Evolutionary conservation across 1,284 basidiomycete genomes (phyloP).

Genomic region (Fomitopsis betulina): DNA sequence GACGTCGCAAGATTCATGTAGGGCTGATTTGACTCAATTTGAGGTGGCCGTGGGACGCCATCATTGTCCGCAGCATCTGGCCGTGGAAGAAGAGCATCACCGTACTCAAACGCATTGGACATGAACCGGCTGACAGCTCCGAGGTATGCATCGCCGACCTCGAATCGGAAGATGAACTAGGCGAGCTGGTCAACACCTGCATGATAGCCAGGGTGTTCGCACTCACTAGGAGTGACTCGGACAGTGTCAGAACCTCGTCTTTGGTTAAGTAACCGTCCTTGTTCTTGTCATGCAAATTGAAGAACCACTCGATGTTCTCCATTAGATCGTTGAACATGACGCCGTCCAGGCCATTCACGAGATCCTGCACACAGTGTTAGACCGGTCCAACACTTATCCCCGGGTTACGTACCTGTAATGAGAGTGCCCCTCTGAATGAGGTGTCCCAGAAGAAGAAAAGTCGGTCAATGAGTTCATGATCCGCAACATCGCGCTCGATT

Average conservation of each 20-base stretch:
- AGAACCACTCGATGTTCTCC: conserved; percentile 99
- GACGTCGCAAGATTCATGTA: conserved; percentile 85
- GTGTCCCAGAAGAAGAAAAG: conserved; percentile 92
- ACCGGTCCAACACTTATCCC: not conserved
- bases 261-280: conserved; percentile 93
- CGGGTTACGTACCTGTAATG: conserved; percentile 61
- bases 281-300: conserved; percentile 94
- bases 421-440: conserved; percentile 74
- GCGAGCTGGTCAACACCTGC: not conserved
- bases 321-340: conserved; percentile 97
- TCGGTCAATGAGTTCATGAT: conserved; percentile 80
- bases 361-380: conserved; percentile 52
- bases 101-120: conserved; percentile 96
- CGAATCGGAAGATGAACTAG: conserved; percentile 97
- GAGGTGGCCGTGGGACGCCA: conserved; percentile 38
- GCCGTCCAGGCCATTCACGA: conserved; percentile 85
- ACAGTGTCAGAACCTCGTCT: conserved; percentile 93
- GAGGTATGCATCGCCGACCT: conserved; percentile 94
- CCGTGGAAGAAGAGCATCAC: conserved; percentile 74
- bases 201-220: not conserved
- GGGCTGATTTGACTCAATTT: conserved; percentile 70
- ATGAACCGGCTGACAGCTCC: conserved; percentile 95
- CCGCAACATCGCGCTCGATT: conserved; percentile 72
- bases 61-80: conserved; percentile 38
- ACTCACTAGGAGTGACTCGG: conserved; percentile 87